phyloP scores from a whole-genome alignment of 192 early-diverging fungal genomes.

The Gigaspora rosea region DNA sequence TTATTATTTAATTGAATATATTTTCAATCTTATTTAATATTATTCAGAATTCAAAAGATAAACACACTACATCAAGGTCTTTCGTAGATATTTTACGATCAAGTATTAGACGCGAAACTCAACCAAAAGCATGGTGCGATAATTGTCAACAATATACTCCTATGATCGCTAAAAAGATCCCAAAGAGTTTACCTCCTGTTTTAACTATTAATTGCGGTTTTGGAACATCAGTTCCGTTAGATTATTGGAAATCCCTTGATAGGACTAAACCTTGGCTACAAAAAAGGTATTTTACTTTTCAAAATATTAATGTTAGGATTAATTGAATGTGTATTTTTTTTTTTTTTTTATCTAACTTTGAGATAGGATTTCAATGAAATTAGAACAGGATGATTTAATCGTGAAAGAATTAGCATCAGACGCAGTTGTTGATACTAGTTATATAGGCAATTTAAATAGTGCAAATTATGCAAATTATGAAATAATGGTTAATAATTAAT shows the following conservation, averaged over 20 bases:
- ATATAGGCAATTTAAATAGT: slow-evolving; percentile 29
- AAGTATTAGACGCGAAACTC: slow-evolving; percentile 65
- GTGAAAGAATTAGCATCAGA: slow-evolving; percentile 39
- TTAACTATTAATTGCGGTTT: slow-evolving; percentile 80
- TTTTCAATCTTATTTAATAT: background rate
- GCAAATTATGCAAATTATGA: slow-evolving; percentile 73
- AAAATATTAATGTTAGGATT: slow-evolving; percentile 9
- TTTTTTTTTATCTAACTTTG: background rate
- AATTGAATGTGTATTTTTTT: background rate
- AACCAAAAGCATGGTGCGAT: slow-evolving; percentile 85
- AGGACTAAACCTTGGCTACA: slow-evolving; percentile 50
- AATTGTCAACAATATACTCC: slow-evolving; percentile 83
- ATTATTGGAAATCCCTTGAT: slow-evolving; percentile 51
- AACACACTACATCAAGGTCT: slow-evolving; percentile 35
- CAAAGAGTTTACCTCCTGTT: slow-evolving; percentile 69
- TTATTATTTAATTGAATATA: background rate
- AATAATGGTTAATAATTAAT: slow-evolving; percentile 49
- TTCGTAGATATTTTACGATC: slow-evolving; percentile 56
- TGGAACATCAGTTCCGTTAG: slow-evolving; percentile 53
- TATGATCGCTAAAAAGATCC: slow-evolving; percentile 68
- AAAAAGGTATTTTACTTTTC: slow-evolving; percentile 41
- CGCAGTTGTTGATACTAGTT: slow-evolving; percentile 35
- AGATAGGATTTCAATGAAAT: slow-evolving; percentile 53
- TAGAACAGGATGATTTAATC: slow-evolving; percentile 46
- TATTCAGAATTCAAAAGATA: slow-evolving; percentile 34